Evolutionary conservation across 169 alveolate species (phyloP).

Genomic region (Plasmodium gaboni): DNA sequence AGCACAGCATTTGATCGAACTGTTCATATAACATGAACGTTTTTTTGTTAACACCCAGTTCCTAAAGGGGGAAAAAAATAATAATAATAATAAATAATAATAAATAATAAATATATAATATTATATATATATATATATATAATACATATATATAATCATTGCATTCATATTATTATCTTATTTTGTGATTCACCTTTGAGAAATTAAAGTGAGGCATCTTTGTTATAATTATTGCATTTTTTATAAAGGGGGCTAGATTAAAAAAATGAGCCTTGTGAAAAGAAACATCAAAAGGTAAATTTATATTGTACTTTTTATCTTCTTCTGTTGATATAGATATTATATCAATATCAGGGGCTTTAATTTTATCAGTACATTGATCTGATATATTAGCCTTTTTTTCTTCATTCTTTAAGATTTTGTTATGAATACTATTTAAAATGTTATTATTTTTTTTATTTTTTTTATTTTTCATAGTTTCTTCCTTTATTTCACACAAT

Average conservation of each 20-base stretch:
- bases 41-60: constrained; percentile 54
- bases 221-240: constrained; percentile 61
- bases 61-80: constrained; percentile 17
- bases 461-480: not conserved
- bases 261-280: constrained; percentile 76
- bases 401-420: not conserved
- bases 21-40: constrained; percentile 60
- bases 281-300: constrained; percentile 56
- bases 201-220: constrained; percentile 70
- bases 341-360: constrained; percentile 37
- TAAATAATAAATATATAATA: not conserved
- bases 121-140: not conserved
- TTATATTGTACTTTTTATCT: constrained; percentile 44
- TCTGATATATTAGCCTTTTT: too few species aligned
- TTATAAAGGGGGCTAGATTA: constrained; percentile 65
- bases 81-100: constrained; percentile 4
- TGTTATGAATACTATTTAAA: not conserved
- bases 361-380: not conserved
- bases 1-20: constrained; percentile 68
- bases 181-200: constrained; percentile 16
- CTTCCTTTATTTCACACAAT: not conserved
- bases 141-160: not conserved
- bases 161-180: not conserved
- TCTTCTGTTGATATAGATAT: constrained; percentile 48
- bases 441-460: not conserved